Base-by-base conservation (phyloP, 1,284 basidiomycete species). In the Cutaneotrichosporon sp. region DNA sequence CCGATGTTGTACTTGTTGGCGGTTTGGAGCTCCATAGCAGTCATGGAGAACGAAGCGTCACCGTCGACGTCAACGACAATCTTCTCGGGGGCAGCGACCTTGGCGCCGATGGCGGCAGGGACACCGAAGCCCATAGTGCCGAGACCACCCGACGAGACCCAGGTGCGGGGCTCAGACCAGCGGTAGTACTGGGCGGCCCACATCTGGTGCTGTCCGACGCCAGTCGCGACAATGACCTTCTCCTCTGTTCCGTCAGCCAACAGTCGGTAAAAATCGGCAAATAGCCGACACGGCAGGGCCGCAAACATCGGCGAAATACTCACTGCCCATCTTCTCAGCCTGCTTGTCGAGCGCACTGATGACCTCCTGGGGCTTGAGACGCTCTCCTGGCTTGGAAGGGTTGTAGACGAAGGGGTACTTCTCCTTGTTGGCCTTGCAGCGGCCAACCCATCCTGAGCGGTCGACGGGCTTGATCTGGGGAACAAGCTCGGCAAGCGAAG, bases 141-240 rank as follows among this genome's bases (percentile, higher is more conserved):
- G 19, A 97, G 83, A 62, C 94, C 94, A 64, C 94, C 94, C n/a
- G 90, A 94, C 8, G 92, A 92, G 55, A 98, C 84, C 86, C 93
- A 88, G 31, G 88, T 82, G 37, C 86, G 81, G 0, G 94, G 94
- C 48, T 85, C 75, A 55, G 79, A 87, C 93, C 93, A 97, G 62
- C 92, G 81, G 77, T 84, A 97, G 75, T 88, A 81, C 75, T 98
- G 96, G 43, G 90, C 90, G 1, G 94, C 93, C 92, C 92, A 98
- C 94, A 98, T 98, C 77, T 98, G 94, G 78, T 98, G 94, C 75
- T 97, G 94, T 5, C 96, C 96, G 22, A 98, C 96, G 66, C 94
- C 94, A 3, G 96, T 97, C 3, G 90, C 78, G 59, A 98, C 78
- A 65, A 98, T 79, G 26, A 97, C 82, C 38, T 97, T 84, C 50